Evolutionary conservation across 768 basidiomycete species (phyloP).

Genomic region (Guyanaporus albipodus): DNA sequence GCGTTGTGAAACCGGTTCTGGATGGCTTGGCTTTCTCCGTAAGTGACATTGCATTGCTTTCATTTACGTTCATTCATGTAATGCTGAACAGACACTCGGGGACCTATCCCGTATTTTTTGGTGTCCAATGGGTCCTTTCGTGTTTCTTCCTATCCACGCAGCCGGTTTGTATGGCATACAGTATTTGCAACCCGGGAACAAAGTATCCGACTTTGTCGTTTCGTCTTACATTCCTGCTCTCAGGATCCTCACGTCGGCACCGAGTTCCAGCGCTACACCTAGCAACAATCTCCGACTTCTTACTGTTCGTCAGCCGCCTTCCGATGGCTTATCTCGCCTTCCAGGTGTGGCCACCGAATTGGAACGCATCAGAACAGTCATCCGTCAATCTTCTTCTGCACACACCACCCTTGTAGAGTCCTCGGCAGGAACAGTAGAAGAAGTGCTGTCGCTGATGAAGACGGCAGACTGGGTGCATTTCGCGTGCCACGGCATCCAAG

Average conservation of each 20-base stretch:
- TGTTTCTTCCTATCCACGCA: neutral
- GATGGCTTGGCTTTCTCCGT: neutral
- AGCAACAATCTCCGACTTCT: neutral
- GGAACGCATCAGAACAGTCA: too few species aligned
- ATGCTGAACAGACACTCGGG: neutral
- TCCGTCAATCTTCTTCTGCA: too few species aligned
- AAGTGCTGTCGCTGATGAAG: too few species aligned
- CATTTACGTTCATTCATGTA: neutral
- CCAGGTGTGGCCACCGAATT: too few species aligned
- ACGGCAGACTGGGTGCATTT: too few species aligned
- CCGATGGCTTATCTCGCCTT: too few species aligned
- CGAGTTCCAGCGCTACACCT: neutral
- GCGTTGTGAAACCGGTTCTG: neutral
- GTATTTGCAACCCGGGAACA: neutral
- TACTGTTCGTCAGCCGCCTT: too few species aligned
- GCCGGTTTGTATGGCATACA: neutral
- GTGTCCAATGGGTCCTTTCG: neutral
- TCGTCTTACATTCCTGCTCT: neutral
- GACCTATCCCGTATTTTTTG: neutral
- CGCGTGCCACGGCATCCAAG: too few species aligned
- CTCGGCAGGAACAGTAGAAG: too few species aligned
- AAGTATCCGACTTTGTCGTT: neutral
- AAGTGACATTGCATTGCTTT: neutral
- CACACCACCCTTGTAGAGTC: too few species aligned
- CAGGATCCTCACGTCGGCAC: neutral